Percentiles rank a stretch among this genome's conserved stretches.
Evolutionary conservation across 1,139 yeast species (phyloP).

Genomic region (Debaryomyces udenii): DNA sequence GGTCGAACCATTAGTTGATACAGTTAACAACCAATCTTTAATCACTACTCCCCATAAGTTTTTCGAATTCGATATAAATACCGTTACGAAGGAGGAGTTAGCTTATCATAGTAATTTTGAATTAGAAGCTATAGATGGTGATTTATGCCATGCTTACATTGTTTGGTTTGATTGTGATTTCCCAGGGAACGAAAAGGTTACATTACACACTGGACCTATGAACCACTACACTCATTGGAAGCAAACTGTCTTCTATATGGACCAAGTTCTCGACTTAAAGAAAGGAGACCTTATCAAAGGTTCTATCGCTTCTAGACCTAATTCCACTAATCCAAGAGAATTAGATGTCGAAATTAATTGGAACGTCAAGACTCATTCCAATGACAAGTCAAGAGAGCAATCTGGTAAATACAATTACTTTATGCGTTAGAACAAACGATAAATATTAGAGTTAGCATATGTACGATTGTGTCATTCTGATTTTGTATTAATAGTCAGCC

Average conservation of each 20-base stretch:
- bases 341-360: conserved; percentile 67
- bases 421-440: conserved; percentile 49
- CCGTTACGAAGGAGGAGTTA: conserved; percentile 80
- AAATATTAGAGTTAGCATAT: conserved; percentile 7
- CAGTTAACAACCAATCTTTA: conserved; percentile 76
- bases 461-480: conserved; percentile 4
- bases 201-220: conserved; percentile 82
- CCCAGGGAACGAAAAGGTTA: conserved; percentile 62
- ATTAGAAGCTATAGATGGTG: conserved; percentile 75
- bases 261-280: conserved; percentile 76
- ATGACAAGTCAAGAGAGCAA: conserved; percentile 54
- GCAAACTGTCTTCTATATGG: conserved; percentile 91
- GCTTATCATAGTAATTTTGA: conserved; percentile 71
- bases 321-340: conserved; percentile 78
- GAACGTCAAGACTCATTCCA: conserved; percentile 60
- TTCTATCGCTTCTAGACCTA: conserved; percentile 74
- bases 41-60: conserved; percentile 74
- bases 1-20: conserved; percentile 94
- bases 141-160: conserved; percentile 83
- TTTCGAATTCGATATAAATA: conserved; percentile 85
- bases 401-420: conserved; percentile 64
- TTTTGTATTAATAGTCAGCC: conserved; percentile 9
- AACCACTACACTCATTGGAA: conserved; percentile 92
- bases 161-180: conserved; percentile 96
- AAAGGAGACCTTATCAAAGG: conserved; percentile 79